Base-by-base conservation (phyloP, 2,329 filamentous ascomycete species). In the Pseudogymnoascus sp. region DNA sequence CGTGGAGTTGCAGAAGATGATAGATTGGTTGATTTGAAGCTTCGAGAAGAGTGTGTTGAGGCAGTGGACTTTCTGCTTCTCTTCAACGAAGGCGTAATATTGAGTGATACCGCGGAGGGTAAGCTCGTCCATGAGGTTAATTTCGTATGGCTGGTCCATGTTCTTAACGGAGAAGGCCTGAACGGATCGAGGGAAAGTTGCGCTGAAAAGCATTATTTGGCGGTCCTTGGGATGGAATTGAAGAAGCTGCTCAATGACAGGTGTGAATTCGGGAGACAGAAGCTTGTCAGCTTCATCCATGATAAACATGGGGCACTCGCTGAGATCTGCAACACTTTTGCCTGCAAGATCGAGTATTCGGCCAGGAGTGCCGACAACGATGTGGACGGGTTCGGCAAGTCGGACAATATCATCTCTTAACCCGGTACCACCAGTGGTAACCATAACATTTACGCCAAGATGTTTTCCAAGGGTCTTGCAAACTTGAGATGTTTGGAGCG, bases 261-360 rank as follows among this genome's bases (percentile, higher is more conserved):
- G 92, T 6, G 94, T 99, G 73, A 99, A 99, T 74, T 99, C 94
- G 63, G 90, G 86, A 6, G 94, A 99, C 58, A 99, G 84, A 64
- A 99, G 86, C 80, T 99, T 99, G 77, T 99, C 94, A 61, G 94
- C 94, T 76, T 99, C 94, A 72, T 99, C 94, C 94, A 99, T 99
- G 77, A 99, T 91, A 74, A 99, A 99, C 72, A 95, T 97, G 70
- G 92, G 88, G 74, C 94, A 97, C 77, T 95, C 89, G 70, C 92
- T 95, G 58, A 99, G 83, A 76, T 99, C 94, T 65, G 94, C 94
- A 63, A 99, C 92, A 66, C 90, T 92, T 79, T 99, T 97, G 74
- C 92, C 92, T 63, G 94, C 93, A 68, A 99, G 79, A 79, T 99
- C 94, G 65, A 97, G 85, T 70, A 99, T 97, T 80, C 94, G 86